These are phyloP conservation scores for Kodamaea kaohsiungensis DNA, from an alignment of 805 yeast species.

Conservation along the genomic window DNA sequence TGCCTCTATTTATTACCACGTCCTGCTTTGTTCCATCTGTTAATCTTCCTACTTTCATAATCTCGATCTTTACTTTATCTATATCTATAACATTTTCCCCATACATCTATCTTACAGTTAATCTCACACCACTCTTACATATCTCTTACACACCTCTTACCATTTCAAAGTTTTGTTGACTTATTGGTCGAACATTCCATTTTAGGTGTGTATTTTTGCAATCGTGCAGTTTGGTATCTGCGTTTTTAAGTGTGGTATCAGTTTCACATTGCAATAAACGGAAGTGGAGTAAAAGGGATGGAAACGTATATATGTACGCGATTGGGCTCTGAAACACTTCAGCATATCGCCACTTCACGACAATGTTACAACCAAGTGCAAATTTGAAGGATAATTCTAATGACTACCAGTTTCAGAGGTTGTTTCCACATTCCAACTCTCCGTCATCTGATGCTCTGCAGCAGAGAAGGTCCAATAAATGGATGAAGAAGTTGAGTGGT, in stretches of 20 bases:
- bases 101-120: no score
- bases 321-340: neutral
- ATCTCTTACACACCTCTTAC: no score
- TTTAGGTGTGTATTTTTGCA: neutral
- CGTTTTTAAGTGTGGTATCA: neutral
- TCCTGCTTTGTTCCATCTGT: no score
- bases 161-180: no score
- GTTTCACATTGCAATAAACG: neutral
- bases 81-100: no score
- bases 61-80: no score
- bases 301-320: neutral
- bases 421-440: neutral
- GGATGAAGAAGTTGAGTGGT: neutral
- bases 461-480: neutral
- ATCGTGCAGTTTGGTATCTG: neutral
- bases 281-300: neutral
- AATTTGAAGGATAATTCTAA: neutral
- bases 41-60: no score
- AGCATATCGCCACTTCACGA: neutral
- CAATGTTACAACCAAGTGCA: neutral
- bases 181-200: no score
- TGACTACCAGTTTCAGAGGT: neutral
- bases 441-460: neutral
- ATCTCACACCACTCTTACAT: no score
- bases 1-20: no score